Conservation (phyloP, 495 filamentous ascomycete species). For the Penicillium tannophilum region DNA sequence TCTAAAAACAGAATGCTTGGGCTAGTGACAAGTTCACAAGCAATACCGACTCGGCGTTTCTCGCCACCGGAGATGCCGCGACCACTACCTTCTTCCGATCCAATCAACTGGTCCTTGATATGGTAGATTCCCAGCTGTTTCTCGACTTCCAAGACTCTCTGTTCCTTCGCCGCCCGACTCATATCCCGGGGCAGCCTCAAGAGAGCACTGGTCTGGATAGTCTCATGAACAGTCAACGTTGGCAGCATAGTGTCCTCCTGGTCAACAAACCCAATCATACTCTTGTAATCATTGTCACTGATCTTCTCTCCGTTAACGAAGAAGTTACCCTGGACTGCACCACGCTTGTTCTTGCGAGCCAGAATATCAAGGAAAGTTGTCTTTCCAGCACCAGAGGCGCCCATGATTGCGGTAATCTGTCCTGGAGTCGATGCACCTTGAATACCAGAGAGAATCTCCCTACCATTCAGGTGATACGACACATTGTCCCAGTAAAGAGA, state of each 20-base stretch:
- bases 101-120: conserved; percentile 92
- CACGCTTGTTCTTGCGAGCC: conserved; percentile 96
- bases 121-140: conserved; percentile 90
- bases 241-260: conserved; percentile 98
- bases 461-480: conserved; percentile 82
- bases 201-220: conserved; percentile 90
- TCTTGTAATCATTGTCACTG: conserved; percentile 80
- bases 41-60: conserved; percentile 94
- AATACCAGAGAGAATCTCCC: conserved; percentile 78
- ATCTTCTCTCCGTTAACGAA: conserved; percentile 94
- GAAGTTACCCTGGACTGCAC: conserved; percentile 76
- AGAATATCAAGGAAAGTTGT: conserved; percentile 97
- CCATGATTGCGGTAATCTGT: conserved; percentile 96
- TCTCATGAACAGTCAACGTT: conserved; percentile 96
- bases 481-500: conserved; percentile 88
- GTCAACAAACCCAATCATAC: conserved; percentile 93
- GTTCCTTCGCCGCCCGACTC: conserved; percentile 81
- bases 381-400: conserved; percentile 95
- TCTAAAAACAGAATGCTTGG: conserved; percentile 97
- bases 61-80: conserved; percentile 97
- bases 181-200: conserved; percentile 90
- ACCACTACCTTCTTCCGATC: conserved; percentile 94
- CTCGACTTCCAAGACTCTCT: conserved; percentile 89
- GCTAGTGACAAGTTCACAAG: conserved; percentile 96
- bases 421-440: conserved; percentile 85